A percentile compares a stretch with the other conserved stretches of the same genome.
These are phyloP conservation scores for Termitomyces sp. DNA, from an alignment of 768 basidiomycete species.

Conservation along the genomic window DNA sequence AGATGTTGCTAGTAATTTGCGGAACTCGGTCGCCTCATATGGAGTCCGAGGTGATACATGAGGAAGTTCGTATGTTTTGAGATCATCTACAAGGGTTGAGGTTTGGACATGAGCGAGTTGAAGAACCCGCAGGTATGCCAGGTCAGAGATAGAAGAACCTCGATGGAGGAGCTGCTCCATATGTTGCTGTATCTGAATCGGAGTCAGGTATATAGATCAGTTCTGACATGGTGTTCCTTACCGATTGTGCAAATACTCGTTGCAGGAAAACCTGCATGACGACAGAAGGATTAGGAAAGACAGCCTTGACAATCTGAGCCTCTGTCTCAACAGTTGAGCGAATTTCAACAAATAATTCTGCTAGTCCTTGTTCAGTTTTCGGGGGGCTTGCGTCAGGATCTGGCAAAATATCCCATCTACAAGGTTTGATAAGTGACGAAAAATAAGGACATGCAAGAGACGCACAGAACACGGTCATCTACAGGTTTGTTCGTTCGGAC, in stretches of 20 bases:
- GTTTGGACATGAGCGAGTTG: slow-evolving; percentile 83
- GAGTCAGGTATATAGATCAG: neutral
- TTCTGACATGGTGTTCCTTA: slow-evolving; percentile 28
- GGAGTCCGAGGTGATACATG: slow-evolving; percentile 60
- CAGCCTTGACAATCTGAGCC: slow-evolving; percentile 96
- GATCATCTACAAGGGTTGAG: slow-evolving; percentile 78
- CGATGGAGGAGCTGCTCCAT: slow-evolving; percentile 83
- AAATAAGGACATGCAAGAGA: neutral
- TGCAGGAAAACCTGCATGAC: slow-evolving; percentile 99
- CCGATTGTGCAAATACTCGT: slow-evolving; percentile 95
- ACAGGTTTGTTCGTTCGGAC: slow-evolving; percentile 58
- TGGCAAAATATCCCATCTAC: slow-evolving; percentile 77
- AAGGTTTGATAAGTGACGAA: neutral
- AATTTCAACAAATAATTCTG: slow-evolving; percentile 82
- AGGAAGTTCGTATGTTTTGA: slow-evolving; percentile 86
- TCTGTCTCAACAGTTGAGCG: slow-evolving; percentile 90
- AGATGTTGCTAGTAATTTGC: slow-evolving; percentile 44
- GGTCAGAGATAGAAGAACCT: slow-evolving; percentile 71
- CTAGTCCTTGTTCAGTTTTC: slow-evolving; percentile 71
- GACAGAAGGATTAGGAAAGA: slow-evolving; percentile 92
- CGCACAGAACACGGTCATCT: slow-evolving; percentile 55
- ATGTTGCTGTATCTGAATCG: slow-evolving; percentile 86
- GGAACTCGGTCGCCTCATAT: slow-evolving; percentile 57
- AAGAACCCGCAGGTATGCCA: slow-evolving; percentile 87
- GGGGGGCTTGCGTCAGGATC: slow-evolving; percentile 79